Conservation (phyloP, 768 basidiomycete species). For the Leccinum uliginosum region DNA sequence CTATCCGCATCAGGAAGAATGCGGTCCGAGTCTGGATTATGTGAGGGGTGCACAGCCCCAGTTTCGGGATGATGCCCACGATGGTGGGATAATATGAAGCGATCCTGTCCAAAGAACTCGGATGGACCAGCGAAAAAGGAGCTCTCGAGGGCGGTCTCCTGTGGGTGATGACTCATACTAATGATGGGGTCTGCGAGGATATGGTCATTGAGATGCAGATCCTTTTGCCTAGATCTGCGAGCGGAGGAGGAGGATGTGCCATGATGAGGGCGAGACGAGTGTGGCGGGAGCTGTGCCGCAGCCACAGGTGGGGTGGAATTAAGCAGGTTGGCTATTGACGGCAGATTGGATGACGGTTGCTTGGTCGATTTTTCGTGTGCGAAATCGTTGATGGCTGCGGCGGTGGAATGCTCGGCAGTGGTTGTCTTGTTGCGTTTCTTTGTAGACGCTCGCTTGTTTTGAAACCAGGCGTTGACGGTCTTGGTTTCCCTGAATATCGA, state of each 20-base stretch:
- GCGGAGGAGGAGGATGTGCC: constrained; percentile 14
- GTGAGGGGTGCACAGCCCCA: constrained; percentile 24
- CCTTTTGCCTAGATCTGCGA: constrained; percentile 31
- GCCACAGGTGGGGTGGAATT: constrained; percentile 30
- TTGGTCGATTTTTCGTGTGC: constrained; percentile 22
- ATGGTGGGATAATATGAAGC: constrained; percentile 31
- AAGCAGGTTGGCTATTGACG: constrained; percentile 38
- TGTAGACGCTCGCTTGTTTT: constrained; percentile 79
- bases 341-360: constrained; percentile 29
- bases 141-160: constrained; percentile 23
- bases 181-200: constrained; percentile 21
- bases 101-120: constrained; percentile 29
- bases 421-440: constrained; percentile 62
- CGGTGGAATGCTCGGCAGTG: constrained; percentile 27
- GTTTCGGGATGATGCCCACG: constrained; percentile 26
- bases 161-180: not conserved
- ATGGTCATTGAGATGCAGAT: constrained; percentile 28
- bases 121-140: constrained; percentile 32
- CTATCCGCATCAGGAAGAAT: constrained; percentile 46
- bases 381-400: constrained; percentile 28
- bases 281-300: constrained; percentile 19
- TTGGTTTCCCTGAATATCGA: constrained; percentile 63
- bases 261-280: constrained; percentile 23
- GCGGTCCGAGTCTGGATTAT: constrained; percentile 44
- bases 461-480: constrained; percentile 84